Base-by-base conservation (phyloP, 2,329 filamentous ascomycete genomes). In the Fusarium brachygibbosum region DNA sequence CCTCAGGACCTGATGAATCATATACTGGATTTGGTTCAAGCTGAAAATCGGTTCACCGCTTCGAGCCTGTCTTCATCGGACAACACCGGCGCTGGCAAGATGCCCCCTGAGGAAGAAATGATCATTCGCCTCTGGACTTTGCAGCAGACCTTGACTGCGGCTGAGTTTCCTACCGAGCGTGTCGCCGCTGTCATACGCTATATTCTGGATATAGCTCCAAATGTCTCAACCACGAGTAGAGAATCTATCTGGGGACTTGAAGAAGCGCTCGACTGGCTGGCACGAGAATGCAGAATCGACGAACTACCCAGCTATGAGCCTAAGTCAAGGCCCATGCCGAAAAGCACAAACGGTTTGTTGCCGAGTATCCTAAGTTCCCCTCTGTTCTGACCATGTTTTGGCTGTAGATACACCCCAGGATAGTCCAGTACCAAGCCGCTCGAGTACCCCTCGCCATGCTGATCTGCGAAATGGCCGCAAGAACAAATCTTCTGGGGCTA, bases 251-350 rank as follows among this genome's bases (percentile, higher is more conserved):
- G 93, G 92, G 94, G 94, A 12, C 82, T 98, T 35, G 91, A 97
- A 65, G 94, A 97, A 79, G 90, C 92, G 28, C 79, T 99, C 21
- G 93, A 98, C 73, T 97, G 94, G 93, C 85, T 98, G 55, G 93
- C 93, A n/a, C 83, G 93, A 69, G 88, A 96, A 76, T 93, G 91
- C 72, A 81, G 85, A 16, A 81, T 85, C 66, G 86, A 89, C 1
- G 90, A 94, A 72, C 83, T 95, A 35, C 91, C 91, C 8, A 85
- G 88, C 46, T 97, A 96, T 77, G 89, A 91, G 38, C 70, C 63
- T 32, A 79, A 73, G 66, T 70, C 74, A 16, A 83, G 79, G 32
- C 73, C 77, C 7, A 65, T 73, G 2, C 45, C 73, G 3, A 86
- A 82, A 76, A 81, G 81, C 79, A 73, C 67, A 25, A 66, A 70